Evolutionary conservation across 495 filamentous ascomycete genomes (phyloP), one percentile per base, ranked within the genome.

Genomic region (Tuber umbilicatum): DNA sequence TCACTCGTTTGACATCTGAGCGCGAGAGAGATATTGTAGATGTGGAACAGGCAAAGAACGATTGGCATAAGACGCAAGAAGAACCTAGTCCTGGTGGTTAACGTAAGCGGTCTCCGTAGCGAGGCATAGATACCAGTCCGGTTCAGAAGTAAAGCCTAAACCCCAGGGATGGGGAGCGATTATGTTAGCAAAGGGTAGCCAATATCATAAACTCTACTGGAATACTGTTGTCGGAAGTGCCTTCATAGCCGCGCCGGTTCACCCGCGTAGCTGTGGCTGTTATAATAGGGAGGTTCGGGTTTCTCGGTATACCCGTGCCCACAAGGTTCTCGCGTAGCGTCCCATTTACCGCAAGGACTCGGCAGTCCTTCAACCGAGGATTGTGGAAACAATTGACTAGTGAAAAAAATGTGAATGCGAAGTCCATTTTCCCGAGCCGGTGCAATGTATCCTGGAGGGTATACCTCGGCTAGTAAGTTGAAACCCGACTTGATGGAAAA

Each of bases 101-200:
- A 85, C 10, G 85, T 86, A 7, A 97, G 85, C 41, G 91, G 90
- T 47, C 93, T 87, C 60, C 95, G 87, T 9, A 93, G 92, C 0
- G 94, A 94, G 47, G 94, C 94, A 83, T 96, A 99, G 72, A 98
- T 93, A 55, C 93, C 90, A 19, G 95, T 94, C 64, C 95, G 89
- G 84, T 99, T 97, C 42, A 97, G 86, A 76, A 99, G 83, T 73
- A 99, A 87, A 70, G 93, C 92, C 88, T 89, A 69, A 69, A 43
- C 68, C 35, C 45, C 12, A 45, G 70, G 19, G 31, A 47, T 73
- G 41, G 64, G 40, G n/a, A 68, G 40, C 40, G n/a, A 23, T 19
- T 38, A 19, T 31, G 55, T 64, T 14, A 64, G 55, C 19, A 12
- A 60, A 60, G 10, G 50, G 10, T 4, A 31, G 27, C 27, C 6